Evolutionary conservation across 192 early-diverging fungal species (phyloP).

Genomic region (Backusella psychrophila): DNA sequence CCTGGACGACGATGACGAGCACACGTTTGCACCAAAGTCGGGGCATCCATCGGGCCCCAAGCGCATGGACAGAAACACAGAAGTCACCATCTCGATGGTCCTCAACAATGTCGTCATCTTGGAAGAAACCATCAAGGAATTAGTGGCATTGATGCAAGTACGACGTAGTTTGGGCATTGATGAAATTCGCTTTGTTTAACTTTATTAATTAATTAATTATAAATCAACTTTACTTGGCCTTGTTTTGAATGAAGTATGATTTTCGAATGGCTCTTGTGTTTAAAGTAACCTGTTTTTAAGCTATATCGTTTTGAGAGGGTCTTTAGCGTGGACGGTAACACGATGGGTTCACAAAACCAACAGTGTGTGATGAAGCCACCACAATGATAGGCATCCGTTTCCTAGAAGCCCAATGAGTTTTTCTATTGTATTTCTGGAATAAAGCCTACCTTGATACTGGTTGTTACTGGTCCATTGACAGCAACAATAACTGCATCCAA

Average conservation of each 20-base stretch:
- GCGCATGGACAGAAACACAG: conserved; percentile 40
- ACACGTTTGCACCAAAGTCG: conserved; percentile 24
- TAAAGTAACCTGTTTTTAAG: background rate
- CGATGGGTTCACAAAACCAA: background rate
- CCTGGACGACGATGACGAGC: conserved; percentile 42
- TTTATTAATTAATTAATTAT: no score
- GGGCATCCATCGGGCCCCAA: conserved; percentile 29
- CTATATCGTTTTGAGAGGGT: background rate
- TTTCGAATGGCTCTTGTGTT: background rate
- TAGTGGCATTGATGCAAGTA: conserved; percentile 80
- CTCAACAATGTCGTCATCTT: conserved; percentile 90
- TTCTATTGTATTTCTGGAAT: background rate
- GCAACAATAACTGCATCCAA: background rate
- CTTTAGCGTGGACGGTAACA: background rate
- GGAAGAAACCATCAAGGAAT: conserved; percentile 91
- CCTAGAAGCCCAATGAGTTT: background rate
- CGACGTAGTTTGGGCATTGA: conserved; percentile 75
- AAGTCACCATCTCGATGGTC: conserved; percentile 58
- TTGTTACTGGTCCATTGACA: background rate
- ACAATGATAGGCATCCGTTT: background rate
- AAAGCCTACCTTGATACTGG: background rate
- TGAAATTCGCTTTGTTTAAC: conserved; percentile 27
- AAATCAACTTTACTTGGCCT: background rate
- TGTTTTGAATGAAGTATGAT: background rate
- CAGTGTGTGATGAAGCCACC: background rate